Conservation (phyloP, 768 basidiomycete genomes). For the Kwoniella sp. region DNA sequence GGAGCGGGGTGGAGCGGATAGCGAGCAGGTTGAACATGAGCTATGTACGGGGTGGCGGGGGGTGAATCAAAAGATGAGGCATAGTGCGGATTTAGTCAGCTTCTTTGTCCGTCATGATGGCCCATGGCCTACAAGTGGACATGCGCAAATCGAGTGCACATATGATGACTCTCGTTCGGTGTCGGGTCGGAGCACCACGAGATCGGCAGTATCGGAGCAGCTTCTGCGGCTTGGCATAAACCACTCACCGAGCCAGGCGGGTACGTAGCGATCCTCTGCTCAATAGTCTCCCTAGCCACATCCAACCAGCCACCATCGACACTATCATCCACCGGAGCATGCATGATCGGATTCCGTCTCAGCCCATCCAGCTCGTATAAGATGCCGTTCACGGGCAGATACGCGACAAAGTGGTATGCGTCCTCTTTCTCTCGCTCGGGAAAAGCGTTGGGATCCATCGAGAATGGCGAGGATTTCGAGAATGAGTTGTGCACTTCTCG, state of each 20-base stretch:
- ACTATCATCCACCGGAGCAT: constrained; percentile 69
- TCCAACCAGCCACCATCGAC: constrained; percentile 79
- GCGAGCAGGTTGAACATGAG: constrained; percentile 91
- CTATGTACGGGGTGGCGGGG: too few relatives aligned
- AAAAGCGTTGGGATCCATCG: constrained; percentile 74
- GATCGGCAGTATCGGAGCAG: too few relatives aligned
- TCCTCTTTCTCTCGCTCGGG: constrained; percentile 68
- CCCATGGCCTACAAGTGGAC: too few relatives aligned
- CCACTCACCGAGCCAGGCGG: constrained; percentile 77
- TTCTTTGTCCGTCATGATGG: too few relatives aligned
- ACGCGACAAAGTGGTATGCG: constrained; percentile 96
- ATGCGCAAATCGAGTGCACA: too few relatives aligned
- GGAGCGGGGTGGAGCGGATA: constrained; percentile 78
- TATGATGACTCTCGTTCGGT: too few relatives aligned
- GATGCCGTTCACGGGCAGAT: constrained; percentile 77
- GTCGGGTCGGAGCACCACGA: too few relatives aligned
- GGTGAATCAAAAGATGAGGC: not conserved
- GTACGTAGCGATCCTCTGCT: constrained; percentile 85
- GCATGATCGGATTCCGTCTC: constrained; percentile 74
- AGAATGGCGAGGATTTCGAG: constrained; percentile 84
- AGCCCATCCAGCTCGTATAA: constrained; percentile 94
- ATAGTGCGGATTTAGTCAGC: too few relatives aligned
- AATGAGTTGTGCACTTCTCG: constrained; percentile 82
- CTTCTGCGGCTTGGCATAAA: too few relatives aligned
- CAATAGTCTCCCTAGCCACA: constrained; percentile 80